phyloP scores from a whole-genome alignment of 352 stramenopile species.

The Pythium brachiatum region DNA sequence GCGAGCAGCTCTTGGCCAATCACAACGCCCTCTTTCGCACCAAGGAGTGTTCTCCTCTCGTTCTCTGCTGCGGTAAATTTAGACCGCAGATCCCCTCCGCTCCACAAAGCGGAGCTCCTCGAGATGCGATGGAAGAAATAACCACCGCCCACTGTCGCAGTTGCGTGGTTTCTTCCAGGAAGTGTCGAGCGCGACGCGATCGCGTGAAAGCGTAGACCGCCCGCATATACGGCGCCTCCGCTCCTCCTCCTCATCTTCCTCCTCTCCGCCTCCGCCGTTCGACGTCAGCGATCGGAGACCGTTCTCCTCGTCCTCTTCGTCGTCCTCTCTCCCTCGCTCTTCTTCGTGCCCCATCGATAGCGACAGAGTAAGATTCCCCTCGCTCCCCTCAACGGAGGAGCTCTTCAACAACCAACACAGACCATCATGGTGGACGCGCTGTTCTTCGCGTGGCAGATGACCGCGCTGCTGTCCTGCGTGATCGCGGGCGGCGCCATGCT shows the following conservation, averaged over 20 bases:
- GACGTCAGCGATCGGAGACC: neutral
- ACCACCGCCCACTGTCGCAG: neutral
- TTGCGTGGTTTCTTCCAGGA: conserved; percentile 3
- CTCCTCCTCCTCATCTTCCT: neutral
- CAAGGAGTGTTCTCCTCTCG: conserved; percentile 1
- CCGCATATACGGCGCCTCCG: neutral
- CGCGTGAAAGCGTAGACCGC: conserved; percentile 6
- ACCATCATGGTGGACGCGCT: conserved; percentile 46
- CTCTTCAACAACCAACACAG: neutral
- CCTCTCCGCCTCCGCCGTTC: neutral
- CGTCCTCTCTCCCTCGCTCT: neutral
- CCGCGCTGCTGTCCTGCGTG: conserved; percentile 50
- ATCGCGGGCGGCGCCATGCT: conserved; percentile 58
- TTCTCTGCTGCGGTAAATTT: neutral
- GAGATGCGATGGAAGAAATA: neutral
- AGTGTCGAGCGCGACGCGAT: neutral
- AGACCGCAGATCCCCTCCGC: neutral
- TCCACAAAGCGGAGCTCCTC: neutral
- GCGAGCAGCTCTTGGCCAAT: conserved; percentile 1
- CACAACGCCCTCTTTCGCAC: neutral
- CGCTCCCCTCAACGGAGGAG: neutral
- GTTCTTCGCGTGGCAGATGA: conserved; percentile 76
- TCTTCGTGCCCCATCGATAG: neutral
- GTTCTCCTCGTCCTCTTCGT: neutral
- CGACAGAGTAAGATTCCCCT: conserved; percentile 6